Base-by-base conservation (phyloP, 805 yeast species). In the Kluyveromyces siamensis region DNA sequence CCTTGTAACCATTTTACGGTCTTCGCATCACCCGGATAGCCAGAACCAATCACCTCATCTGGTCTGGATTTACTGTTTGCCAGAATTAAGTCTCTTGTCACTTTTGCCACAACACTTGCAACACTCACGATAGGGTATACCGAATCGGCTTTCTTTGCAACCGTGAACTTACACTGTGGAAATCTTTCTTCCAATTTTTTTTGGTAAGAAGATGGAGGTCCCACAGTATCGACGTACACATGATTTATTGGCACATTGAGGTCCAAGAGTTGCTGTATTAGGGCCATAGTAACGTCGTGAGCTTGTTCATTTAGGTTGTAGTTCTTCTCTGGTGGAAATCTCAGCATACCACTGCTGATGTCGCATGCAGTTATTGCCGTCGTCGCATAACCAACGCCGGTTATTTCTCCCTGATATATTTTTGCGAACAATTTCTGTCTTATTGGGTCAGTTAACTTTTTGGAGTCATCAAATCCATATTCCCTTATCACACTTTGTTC, bases 21-120 rank as follows among this genome's bases (percentile, higher is more conserved):
- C 52, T 79, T 78, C 2, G 96, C 95, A 65, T 93, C 99, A 3
- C 90, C 78, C 0, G 99, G 98, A 64, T 93, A 93, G 1, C 99
- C 99, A 0, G 95, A 86, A 1, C 99, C 99, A 69, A 61, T 40
- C 82, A 80, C 30, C 66, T 70, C 46, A 56, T 61, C 51, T 16
- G 48, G 52, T 16, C 38, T 49, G 36, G 7, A 47, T 51, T 52
- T 53, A 17, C 51, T 53, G 25, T 50, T 58, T 49, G 48, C 72
- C 39, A 49, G 63, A 52, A 47, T 74, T 42, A 77, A 66, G 63
- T 93, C 99, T 60, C 99, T 76, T 0, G 98, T 89, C 7, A 93
- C 99, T 62, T 93, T 93, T 9, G 99, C 99, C 42, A 90, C 90
- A 44, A 93, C 87, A 18, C 95, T 84, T 0, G 99, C 99, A 1